Base-by-base conservation (phyloP, 352 stramenopile genomes). In the Pythium dissimile region DNA sequence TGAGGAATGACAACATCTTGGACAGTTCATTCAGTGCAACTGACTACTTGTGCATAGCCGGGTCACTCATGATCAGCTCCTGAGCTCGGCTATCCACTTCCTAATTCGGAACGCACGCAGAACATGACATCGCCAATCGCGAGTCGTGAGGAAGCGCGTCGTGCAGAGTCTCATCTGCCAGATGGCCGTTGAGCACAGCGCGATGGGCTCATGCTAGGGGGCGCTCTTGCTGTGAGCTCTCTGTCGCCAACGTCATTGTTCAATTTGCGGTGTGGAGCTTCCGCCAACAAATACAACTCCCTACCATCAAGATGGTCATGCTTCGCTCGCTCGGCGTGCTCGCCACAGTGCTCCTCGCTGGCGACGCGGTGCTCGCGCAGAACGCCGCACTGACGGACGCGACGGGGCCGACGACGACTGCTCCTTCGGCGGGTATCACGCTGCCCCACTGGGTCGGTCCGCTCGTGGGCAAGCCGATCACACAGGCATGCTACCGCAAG, bases 401-500 rank as follows among this genome's bases (percentile, higher is more conserved):
- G n/a, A 5, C 38, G 38, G 12, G n/a, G 43, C 43, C 23, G 20
- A 45, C 35, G 11, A 32, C 54, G 26, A 9, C 32, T 15, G 18
- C 54, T 9, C 28, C 30, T 1, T 9, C 51, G 21, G 13, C 32
- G 10, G 27, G 6, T 4, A 31, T 32, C 18, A 39, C 47, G 26
- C 26, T 54, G 13, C 46, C 49, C 6, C 23, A 66, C 32, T 71
- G 63, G 63, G 46, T 71, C 31, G 59, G 51, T 15, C 46, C 63
- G 0, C 38, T 64, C 27, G 59, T 50, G 18, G 52, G 51, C 26
- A 47, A 60, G 37, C 51, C 54, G 10, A 62, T 62, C 34, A 54
- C 60, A 28, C 64, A 45, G 38, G 64, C 64, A 6, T 72, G 64
- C 54, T 72, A 72, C 54, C 64, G 64, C 28, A 64, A 64, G 41